Base-by-base conservation (phyloP, 129 eudicot genomes). In the Centaurea solstitialis region DNA sequence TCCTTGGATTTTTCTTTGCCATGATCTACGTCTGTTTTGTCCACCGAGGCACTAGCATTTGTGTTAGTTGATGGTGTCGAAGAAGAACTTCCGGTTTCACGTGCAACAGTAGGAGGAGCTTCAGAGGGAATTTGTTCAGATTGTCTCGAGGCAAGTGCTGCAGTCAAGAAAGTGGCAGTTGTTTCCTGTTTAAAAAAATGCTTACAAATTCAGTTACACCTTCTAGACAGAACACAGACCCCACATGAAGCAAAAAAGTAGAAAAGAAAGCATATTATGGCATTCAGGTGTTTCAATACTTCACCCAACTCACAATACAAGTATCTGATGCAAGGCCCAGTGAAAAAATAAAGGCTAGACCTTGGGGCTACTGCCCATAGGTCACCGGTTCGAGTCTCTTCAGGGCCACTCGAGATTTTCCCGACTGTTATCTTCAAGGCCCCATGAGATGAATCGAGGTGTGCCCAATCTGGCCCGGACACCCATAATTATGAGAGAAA, bases 161-260 rank as follows among this genome's bases (percentile, higher is more conserved):
- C 95, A 77, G 90, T 82, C 82, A 94, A 83, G 83, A 90, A 90
- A 73, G 93, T 80, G 9, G 97, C 97, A 79, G 98, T 88, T 75
- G 98, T 88, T 67, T 91, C 97, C 98, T 94, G 89, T 76, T 38
- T 26, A 76, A 47, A 71, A 74, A 47, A 77, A 5, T 64, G 62
- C 9, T 76, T 4, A 4, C 23, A 5, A 59, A 8, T 38, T 45
- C 39, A 62, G 30, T 61, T 35, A 28, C n/a, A 73, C 39, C 59
- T 35, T 21, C 22, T 40, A 30, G 47, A 22, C 26, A 11, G 76
- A 40, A 73, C 9, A 33, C 68, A 26, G 30, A 24, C 57, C 26
- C 30, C 33, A 41, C 13, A 41, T 22, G 65, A 57, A 57, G 65
- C 65, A 57, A 57, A 57, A 57, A n/a, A n/a, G 22, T 57, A 57